Conservation (phyloP, 352 stramenopile species). For the Globisporangium mamillatum region DNA sequence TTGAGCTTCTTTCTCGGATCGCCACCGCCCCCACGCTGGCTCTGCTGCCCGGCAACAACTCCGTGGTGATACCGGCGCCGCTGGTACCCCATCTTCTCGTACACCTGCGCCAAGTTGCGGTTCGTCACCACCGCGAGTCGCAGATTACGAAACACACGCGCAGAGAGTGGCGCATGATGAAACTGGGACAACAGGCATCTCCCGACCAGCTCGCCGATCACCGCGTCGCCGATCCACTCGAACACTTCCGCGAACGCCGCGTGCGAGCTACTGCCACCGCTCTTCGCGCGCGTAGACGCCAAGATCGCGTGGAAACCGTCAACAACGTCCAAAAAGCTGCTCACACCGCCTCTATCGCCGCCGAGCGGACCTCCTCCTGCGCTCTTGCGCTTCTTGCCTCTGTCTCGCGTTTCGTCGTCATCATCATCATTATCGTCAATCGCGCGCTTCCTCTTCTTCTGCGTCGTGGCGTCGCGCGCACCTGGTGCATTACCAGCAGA, state of each 20-base stretch:
- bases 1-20: constrained; percentile 39
- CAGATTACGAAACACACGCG: constrained; percentile 66
- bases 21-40: neutral
- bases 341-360: neutral
- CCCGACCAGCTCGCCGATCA: constrained; percentile 69
- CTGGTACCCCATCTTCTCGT: constrained; percentile 63
- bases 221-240: constrained; percentile 77
- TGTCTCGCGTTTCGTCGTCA: neutral
- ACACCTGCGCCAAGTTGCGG: constrained; percentile 64
- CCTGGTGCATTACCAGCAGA: neutral
- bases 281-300: neutral
- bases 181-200: constrained; percentile 68
- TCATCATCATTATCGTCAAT: constrained; percentile 8
- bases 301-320: constrained; percentile 36
- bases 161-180: constrained; percentile 45
- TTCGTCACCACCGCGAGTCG: constrained; percentile 63
- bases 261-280: constrained; percentile 8
- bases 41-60: neutral
- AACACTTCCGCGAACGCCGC: constrained; percentile 48
- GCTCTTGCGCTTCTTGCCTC: constrained; percentile 10
- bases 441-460: constrained; percentile 11
- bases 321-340: constrained; percentile 14
- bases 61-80: constrained; percentile 13
- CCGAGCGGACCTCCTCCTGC: neutral
- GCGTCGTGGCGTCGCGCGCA: neutral